phyloP scores from a whole-genome alignment of 2,329 filamentous ascomycete genomes.

The Talaromyces sp. region DNA sequence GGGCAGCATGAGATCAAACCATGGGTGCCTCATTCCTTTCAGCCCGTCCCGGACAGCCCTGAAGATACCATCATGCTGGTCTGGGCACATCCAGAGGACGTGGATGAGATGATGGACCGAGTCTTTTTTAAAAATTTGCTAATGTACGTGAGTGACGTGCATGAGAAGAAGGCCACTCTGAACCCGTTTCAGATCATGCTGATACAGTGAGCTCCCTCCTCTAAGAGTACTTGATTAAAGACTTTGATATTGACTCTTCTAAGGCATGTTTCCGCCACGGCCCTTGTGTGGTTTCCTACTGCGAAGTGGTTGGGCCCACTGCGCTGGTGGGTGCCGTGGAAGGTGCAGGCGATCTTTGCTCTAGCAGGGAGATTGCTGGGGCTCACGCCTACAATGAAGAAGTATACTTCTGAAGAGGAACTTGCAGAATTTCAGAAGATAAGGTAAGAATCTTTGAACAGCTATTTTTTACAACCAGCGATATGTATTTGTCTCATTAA shows the following conservation, averaged over 20 bases:
- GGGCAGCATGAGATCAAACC: neutral
- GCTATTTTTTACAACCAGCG: neutral
- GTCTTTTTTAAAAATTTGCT: conserved; percentile 1
- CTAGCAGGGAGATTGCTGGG: neutral
- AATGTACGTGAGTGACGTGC: conserved; percentile 4
- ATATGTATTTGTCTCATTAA: neutral
- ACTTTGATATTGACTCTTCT: neutral
- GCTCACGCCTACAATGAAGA: conserved; percentile 1
- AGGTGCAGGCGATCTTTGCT: neutral
- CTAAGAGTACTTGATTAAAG: neutral
- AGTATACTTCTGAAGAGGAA: conserved; percentile 6
- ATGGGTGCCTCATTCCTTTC: neutral
- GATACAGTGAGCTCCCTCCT: neutral
- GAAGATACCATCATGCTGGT: neutral
- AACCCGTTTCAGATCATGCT: conserved; percentile 5
- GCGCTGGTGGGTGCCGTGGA: conserved; percentile 8
- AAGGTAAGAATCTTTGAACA: neutral
- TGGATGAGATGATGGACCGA: conserved; percentile 4
- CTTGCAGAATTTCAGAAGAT: neutral
- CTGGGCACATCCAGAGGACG: conserved; percentile 1
- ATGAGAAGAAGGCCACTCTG: neutral
- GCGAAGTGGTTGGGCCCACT: neutral
- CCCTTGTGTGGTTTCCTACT: conserved; percentile 5
- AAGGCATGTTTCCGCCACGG: neutral
- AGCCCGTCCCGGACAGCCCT: neutral